Conservation (phyloP, 495 filamentous ascomycete genomes). For the Daldinia grandis region DNA sequence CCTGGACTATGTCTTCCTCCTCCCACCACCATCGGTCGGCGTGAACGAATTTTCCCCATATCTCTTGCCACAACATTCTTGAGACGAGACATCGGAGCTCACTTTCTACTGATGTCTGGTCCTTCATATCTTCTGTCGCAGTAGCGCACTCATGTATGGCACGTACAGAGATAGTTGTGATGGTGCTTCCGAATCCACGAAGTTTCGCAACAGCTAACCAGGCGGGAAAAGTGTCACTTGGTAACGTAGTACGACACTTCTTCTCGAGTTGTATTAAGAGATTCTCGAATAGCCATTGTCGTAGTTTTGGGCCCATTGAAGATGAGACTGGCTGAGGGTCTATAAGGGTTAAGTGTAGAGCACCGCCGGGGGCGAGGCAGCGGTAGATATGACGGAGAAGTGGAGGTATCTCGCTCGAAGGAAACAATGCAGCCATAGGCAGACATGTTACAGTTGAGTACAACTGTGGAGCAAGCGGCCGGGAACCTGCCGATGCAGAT, state of each 20-base stretch:
- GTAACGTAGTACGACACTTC: slow-evolving; percentile 55
- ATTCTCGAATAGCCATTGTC: slow-evolving; percentile 58
- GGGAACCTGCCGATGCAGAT: slow-evolving; percentile 42
- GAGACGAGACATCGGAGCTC: slow-evolving; percentile 52
- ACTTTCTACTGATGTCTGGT: slow-evolving; percentile 27
- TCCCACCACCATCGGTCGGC: slow-evolving; percentile 62
- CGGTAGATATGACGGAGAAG: slow-evolving; percentile 51
- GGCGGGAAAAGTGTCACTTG: slow-evolving; percentile 51
- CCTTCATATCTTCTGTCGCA: slow-evolving; percentile 19
- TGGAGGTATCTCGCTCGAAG: slow-evolving; percentile 49
- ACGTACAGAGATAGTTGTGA: slow-evolving; percentile 48
- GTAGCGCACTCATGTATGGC: slow-evolving; percentile 38
- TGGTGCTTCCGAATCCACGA: slow-evolving; percentile 44
- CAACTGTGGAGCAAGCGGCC: slow-evolving; percentile 47
- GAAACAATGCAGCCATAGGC: slow-evolving; percentile 49
- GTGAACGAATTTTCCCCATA: slow-evolving; percentile 57
- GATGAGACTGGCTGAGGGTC: slow-evolving; percentile 55
- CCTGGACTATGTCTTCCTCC: slow-evolving; percentile 54
- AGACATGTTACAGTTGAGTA: slow-evolving; percentile 49
- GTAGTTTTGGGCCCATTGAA: slow-evolving; percentile 55
- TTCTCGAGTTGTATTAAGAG: slow-evolving; percentile 56
- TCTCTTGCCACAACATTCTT: slow-evolving; percentile 55
- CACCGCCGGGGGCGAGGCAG: slow-evolving; percentile 49
- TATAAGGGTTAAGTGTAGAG: slow-evolving; percentile 55
- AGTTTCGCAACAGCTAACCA: slow-evolving; percentile 55